phyloP scores from a whole-genome alignment of 148 eudicot species.

The Diospyros lotus region DNA sequence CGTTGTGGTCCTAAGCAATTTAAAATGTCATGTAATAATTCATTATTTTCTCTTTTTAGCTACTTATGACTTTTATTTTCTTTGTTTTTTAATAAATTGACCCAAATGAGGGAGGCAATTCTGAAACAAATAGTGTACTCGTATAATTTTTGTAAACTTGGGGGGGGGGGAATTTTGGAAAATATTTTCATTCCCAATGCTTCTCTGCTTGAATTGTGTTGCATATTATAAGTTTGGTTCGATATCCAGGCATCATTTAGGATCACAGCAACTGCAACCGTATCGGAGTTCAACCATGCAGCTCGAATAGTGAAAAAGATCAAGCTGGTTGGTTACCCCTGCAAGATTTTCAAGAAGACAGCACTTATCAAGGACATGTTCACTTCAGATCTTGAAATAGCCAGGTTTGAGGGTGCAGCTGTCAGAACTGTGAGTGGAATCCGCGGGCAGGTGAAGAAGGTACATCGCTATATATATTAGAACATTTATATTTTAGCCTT shows the following conservation, averaged over 20 bases:
- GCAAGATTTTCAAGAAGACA: slow-evolving; percentile 88
- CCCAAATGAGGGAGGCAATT: too few species aligned
- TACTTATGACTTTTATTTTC: too few species aligned
- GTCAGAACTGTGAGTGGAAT: slow-evolving; percentile 86
- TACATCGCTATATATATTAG: slow-evolving; percentile 12
- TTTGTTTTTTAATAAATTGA: too few species aligned
- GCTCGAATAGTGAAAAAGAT: slow-evolving; percentile 83
- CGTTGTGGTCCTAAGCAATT: too few species aligned
- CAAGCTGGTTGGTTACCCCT: slow-evolving; percentile 80
- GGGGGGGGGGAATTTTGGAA: too few species aligned
- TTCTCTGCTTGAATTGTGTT: too few species aligned
- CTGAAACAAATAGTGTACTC: too few species aligned
- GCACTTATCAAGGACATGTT: slow-evolving; percentile 93
- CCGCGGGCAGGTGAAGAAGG: slow-evolving; percentile 97
- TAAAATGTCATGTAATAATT: too few species aligned
- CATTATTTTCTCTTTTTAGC: too few species aligned
- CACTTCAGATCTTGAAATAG: slow-evolving; percentile 97
- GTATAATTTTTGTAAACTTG: too few species aligned
- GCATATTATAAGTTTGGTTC: background rate
- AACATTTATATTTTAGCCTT: background rate
- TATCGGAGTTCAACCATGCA: slow-evolving; percentile 83
- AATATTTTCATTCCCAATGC: too few species aligned
- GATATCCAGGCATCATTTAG: slow-evolving; percentile 70
- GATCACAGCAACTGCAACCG: slow-evolving; percentile 81
- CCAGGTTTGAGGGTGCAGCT: slow-evolving; percentile 90